Conservation (phyloP, 306 rosid species). For the Trifolium dubium region DNA sequence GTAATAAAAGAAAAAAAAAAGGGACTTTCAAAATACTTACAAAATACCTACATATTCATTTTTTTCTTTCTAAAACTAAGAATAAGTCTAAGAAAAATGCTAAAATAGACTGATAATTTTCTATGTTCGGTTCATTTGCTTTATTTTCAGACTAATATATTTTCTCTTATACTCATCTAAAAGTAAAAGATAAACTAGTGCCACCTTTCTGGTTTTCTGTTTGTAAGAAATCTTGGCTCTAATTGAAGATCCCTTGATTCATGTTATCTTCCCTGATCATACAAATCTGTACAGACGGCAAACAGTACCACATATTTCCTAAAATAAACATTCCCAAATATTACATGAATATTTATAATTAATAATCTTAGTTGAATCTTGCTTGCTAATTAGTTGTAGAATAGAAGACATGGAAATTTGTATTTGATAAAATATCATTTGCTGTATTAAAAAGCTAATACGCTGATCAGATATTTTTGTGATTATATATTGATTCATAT, state of each 20-base stretch:
- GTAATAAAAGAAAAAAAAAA: not conserved
- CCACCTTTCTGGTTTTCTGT: too few relatives aligned
- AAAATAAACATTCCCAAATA: too few relatives aligned
- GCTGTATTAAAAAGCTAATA: conserved; percentile 22
- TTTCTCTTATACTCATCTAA: too few relatives aligned
- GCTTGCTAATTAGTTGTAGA: conserved; percentile 15
- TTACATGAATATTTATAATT: not conserved
- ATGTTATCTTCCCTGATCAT: not conserved
- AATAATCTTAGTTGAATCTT: conserved; percentile 17
- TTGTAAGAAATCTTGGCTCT: too few relatives aligned
- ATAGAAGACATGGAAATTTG: conserved; percentile 23
- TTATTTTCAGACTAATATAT: too few relatives aligned
- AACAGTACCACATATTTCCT: too few relatives aligned
- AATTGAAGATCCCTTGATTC: not conserved
- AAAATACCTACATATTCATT: not conserved
- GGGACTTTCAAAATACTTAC: not conserved
- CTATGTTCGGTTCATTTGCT: too few relatives aligned
- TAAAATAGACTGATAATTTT: too few relatives aligned
- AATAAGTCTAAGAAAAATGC: too few relatives aligned
- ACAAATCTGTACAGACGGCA: not conserved
- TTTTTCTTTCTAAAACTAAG: not conserved
- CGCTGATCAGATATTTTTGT: conserved; percentile 31
- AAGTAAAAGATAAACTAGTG: too few relatives aligned
- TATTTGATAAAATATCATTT: conserved; percentile 14
- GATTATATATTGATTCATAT: conserved; percentile 42